A percentile compares a stretch with the other conserved stretches of the same genome.
Conservation (phyloP, 176 grass and related monocot genomes). For the Avena eriantha region DNA sequence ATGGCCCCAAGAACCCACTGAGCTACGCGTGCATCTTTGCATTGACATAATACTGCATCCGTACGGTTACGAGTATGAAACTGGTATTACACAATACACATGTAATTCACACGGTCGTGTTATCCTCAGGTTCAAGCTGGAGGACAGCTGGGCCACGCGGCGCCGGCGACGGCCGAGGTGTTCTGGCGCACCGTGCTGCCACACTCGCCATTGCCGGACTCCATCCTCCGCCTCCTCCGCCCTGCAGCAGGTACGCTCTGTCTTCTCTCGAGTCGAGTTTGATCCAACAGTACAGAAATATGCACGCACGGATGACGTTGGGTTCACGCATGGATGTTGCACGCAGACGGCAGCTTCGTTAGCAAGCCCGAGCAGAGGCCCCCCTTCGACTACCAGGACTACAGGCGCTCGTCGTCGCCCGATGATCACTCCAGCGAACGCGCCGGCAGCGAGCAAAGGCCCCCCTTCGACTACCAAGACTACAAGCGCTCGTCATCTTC, state of each 20-base stretch:
- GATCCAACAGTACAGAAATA: neutral
- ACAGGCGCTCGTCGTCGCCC: neutral
- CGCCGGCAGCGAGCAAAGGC: neutral
- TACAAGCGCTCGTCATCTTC: conserved; percentile 1
- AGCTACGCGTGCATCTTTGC: neutral
- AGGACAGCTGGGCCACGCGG: conserved; percentile 36
- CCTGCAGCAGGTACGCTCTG: conserved; percentile 19
- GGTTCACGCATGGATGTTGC: neutral
- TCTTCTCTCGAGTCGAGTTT: neutral
- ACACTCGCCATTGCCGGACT: conserved; percentile 38
- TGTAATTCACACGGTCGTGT: neutral
- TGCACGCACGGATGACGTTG: neutral
- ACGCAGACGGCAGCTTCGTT: neutral
- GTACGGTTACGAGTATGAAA: neutral
- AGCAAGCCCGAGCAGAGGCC: neutral
- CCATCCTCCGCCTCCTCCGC: conserved; percentile 38
- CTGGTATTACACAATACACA: neutral
- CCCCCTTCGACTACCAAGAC: neutral
- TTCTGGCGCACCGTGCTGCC: conserved; percentile 51
- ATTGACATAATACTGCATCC: too few relatives aligned
- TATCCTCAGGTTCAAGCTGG: conserved; percentile 18
- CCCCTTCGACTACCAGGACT: conserved; percentile 34
- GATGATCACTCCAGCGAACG: neutral
- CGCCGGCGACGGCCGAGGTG: conserved; percentile 40
- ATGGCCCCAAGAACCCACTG: neutral